Conservation (phyloP, 139 green algal genomes). For the Zygnema circumcarinatum region DNA sequence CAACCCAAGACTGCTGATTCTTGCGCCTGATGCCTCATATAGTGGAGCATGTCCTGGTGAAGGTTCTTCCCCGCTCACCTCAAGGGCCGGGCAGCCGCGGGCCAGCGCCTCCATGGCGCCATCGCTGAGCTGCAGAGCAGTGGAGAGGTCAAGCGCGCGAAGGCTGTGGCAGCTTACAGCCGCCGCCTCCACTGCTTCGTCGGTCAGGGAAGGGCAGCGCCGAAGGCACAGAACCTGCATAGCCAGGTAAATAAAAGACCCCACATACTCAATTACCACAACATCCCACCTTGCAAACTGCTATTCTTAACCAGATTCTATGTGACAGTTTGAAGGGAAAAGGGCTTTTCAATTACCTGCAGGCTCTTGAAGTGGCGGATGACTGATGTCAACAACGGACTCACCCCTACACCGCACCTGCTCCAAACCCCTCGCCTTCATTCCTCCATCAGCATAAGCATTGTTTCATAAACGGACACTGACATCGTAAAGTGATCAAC, state of each 20-base stretch:
- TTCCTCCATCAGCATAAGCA: too few species aligned
- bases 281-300: not conserved
- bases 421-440: not conserved
- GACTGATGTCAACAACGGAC: not conserved
- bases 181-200: conserved; percentile 20
- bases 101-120: conserved; percentile 16
- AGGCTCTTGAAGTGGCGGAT: not conserved
- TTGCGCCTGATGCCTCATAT: too few species aligned
- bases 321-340: not conserved
- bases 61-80: not conserved
- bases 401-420: not conserved
- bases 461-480: too few species aligned
- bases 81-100: not conserved
- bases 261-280: not conserved
- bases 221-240: conserved; percentile 37
- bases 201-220: conserved; percentile 17
- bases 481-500: too few species aligned
- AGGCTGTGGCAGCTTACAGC: conserved; percentile 13
- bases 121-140: conserved; percentile 10
- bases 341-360: not conserved
- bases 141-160: conserved; percentile 18
- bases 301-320: not conserved
- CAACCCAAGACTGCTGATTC: too few species aligned
- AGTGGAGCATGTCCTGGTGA: too few species aligned
- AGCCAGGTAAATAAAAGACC: not conserved